Conservation (phyloP, 176 grass and related monocot genomes). For the Zizania latifolia region DNA sequence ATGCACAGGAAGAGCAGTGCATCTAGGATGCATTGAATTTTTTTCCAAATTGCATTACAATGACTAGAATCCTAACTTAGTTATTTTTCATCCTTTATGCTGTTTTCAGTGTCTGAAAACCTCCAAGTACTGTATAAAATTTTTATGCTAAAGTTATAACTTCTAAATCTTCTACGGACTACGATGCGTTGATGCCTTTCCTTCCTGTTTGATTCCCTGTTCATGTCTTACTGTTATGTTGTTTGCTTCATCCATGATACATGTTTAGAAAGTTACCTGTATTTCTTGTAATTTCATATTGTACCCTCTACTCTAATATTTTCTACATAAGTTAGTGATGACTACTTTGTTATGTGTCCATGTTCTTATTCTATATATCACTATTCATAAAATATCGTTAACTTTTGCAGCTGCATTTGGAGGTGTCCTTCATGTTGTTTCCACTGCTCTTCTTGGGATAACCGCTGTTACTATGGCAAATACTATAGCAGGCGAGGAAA, state of each 20-base stretch:
- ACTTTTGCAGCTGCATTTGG: conserved; percentile 82
- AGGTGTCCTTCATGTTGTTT: conserved; percentile 89
- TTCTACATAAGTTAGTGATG: background rate
- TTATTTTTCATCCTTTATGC: background rate
- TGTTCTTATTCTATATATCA: background rate
- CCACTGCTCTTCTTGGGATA: conserved; percentile 89
- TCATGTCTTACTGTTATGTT: background rate
- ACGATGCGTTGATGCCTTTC: too few species aligned
- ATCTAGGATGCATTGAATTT: too few species aligned
- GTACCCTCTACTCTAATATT: background rate
- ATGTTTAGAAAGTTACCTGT: background rate
- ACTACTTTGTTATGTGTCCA: background rate
- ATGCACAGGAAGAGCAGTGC: too few species aligned
- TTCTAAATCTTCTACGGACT: background rate
- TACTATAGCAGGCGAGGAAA: conserved; percentile 97
- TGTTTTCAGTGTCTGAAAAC: background rate
- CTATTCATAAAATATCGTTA: background rate
- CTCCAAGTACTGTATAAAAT: background rate
- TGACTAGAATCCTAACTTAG: background rate
- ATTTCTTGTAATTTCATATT: background rate
- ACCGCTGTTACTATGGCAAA: conserved; percentile 94
- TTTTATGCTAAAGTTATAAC: background rate
- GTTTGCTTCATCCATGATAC: background rate
- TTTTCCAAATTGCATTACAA: too few species aligned
- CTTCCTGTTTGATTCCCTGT: background rate